Conservation (phyloP, 345 rosid genomes). For the Erucastrum elatum region DNA sequence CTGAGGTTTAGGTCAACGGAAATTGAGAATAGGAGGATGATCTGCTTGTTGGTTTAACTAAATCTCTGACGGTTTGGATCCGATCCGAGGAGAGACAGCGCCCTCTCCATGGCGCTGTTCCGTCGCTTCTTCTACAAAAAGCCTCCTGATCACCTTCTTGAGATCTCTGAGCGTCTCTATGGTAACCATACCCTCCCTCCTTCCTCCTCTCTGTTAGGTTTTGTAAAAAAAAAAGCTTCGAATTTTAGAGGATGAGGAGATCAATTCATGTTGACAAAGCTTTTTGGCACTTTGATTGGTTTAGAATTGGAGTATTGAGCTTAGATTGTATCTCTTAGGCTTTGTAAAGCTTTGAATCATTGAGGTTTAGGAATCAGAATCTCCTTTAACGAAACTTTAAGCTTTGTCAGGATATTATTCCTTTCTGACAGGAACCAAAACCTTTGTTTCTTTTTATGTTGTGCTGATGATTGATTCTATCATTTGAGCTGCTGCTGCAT, state of each 20-base stretch:
- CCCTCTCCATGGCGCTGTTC: constrained; percentile 99
- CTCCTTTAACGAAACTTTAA: background rate
- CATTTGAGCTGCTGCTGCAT: background rate
- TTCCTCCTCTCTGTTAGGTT: background rate
- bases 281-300: too few species aligned
- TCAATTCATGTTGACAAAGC: too few species aligned
- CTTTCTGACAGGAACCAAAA: background rate
- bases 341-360: too few species aligned
- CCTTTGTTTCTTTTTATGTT: background rate
- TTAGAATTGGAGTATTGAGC: too few species aligned
- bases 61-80: constrained; percentile 69
- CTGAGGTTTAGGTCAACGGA: constrained; percentile 42
- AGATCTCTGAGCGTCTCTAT: constrained; percentile 97
- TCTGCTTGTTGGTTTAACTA: constrained; percentile 41
- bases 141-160: constrained; percentile 99
- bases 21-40: constrained; percentile 32
- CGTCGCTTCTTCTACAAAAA: constrained; percentile 97
- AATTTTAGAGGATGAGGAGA: background rate
- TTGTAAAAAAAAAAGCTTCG: background rate
- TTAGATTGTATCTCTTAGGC: too few species aligned
- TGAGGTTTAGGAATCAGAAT: background rate
- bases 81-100: constrained; percentile 90
- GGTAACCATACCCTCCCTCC: constrained; percentile 54
- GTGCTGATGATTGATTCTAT: background rate
- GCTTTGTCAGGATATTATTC: background rate